These are phyloP conservation scores for Dictyostelium citrinum DNA, from an alignment of 78 protist species.

Conservation along the genomic window DNA sequence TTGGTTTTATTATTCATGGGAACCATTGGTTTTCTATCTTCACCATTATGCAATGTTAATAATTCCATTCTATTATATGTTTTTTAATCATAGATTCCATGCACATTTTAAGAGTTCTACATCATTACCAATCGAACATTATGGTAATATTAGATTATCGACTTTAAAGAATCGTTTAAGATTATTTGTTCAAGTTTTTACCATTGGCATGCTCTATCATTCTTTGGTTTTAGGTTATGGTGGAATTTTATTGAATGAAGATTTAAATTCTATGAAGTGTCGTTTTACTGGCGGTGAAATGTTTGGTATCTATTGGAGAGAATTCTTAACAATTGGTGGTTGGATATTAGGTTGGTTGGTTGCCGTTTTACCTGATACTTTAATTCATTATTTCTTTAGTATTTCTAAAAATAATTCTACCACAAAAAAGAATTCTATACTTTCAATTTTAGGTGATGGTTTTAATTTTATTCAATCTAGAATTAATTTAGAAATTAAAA, in stretches of 20 bases:
- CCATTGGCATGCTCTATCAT: constrained; percentile 33
- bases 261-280: constrained; percentile 56
- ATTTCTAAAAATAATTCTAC: not conserved
- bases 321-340: constrained; percentile 6
- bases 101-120: constrained; percentile 14
- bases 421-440: not conserved
- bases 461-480: not conserved
- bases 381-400: not conserved
- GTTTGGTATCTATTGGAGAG: constrained; percentile 64
- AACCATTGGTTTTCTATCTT: constrained; percentile 23
- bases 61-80: constrained; percentile 51
- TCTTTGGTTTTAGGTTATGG: not conserved
- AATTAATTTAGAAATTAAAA: not conserved
- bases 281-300: constrained; percentile 68
- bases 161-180: not conserved
- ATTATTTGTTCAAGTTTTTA: not conserved
- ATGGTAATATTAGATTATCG: not conserved
- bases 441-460: not conserved
- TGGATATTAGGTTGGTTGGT: not conserved
- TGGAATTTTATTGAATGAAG: constrained; percentile 33
- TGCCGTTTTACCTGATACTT: not conserved
- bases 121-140: not conserved
- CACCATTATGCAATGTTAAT: constrained; percentile 23
- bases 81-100: constrained; percentile 65
- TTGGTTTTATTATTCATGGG: constrained; percentile 64